These are phyloP conservation scores for Daedaleopsis nitida DNA, from an alignment of 768 basidiomycete genomes.

Conservation along the genomic window DNA sequence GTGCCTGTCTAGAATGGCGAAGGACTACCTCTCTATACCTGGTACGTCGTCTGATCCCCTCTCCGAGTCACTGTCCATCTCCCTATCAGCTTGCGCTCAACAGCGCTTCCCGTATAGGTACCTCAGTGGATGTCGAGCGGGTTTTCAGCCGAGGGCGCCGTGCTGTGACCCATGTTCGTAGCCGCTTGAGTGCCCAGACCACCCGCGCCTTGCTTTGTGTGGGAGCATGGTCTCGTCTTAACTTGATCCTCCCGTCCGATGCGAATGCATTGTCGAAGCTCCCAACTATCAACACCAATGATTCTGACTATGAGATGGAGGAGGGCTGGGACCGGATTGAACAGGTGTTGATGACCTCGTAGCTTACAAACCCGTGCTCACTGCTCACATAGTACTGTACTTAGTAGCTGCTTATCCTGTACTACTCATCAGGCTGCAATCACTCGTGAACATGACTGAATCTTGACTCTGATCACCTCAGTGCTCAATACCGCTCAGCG, in stretches of 20 bases:
- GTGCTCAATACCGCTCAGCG: no score
- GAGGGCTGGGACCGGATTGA: background rate
- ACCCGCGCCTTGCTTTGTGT: constrained; percentile 35
- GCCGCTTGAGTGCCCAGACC: constrained; percentile 29
- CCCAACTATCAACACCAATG: constrained; percentile 9
- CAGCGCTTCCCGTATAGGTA: no score
- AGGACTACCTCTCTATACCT: constrained; percentile 30
- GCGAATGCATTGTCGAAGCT: constrained; percentile 4
- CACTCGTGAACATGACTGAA: no score
- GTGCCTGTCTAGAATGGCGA: constrained; percentile 35
- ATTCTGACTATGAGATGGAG: constrained; percentile 14
- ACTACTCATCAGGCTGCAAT: no score
- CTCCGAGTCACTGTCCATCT: no score
- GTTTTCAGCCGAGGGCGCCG: constrained; percentile 31
- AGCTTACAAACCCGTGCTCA: no score
- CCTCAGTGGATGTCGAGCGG: constrained; percentile 31
- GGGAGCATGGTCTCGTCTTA: constrained; percentile 30
- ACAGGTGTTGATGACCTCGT: background rate
- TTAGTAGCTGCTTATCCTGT: no score
- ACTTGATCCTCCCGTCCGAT: constrained; percentile 28
- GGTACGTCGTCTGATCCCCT: background rate
- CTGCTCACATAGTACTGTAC: no score
- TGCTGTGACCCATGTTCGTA: constrained; percentile 30
- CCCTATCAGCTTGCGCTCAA: no score
- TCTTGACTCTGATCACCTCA: no score